Base-by-base conservation (phyloP, 345 rosid genomes). In the Populus tremula region DNA sequence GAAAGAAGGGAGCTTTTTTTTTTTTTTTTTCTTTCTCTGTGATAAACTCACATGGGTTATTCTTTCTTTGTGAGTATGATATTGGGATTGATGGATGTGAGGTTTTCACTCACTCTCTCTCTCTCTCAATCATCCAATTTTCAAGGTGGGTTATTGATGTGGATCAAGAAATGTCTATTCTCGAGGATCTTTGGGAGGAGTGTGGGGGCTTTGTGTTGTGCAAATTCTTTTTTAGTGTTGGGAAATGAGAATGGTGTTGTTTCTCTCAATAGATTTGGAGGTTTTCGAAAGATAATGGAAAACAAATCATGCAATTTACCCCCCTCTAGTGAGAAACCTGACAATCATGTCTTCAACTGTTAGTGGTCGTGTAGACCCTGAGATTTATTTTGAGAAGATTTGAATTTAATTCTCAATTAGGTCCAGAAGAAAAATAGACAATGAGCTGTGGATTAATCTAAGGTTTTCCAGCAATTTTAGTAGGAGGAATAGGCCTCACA, bases 111-210 rank as follows among this genome's bases (percentile, higher is more conserved):
- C 31, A 1, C 33, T 54, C 47, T 66, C 27, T 39, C 12, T 12
- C 38, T 21, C n/a, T 21, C 13, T 72, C 16, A 31, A 7, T 39
- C 70, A 73, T 82, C 69, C 88, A 78, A 82, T 63, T 85, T 89
- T 87, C 89, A 84, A 87, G 87, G 84, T 75, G 78, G 88, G 87
- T 77, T 82, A 63, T 84, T 87, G 81, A 77, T 77, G 86, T 78
- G 81, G 78, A 86, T 85, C 72, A 61, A 84, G 85, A 81, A 83
- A 77, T 84, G 89, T 85, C 77, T 50, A 78, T 74, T 87, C 85
- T 78, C 86, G 75, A 83, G 86, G 87, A 74, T 72, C 68, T 77
- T 79, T 77, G 86, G 87, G 86, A 82, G 78, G 50, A 78, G 79
- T 47, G 88, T 80, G 79, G 63, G 86, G 84, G 61, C 77, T 82